Evolutionary conservation across 768 basidiomycete species (phyloP), one percentile per base, ranked within the genome.

Genomic region (Trametes punicea): DNA sequence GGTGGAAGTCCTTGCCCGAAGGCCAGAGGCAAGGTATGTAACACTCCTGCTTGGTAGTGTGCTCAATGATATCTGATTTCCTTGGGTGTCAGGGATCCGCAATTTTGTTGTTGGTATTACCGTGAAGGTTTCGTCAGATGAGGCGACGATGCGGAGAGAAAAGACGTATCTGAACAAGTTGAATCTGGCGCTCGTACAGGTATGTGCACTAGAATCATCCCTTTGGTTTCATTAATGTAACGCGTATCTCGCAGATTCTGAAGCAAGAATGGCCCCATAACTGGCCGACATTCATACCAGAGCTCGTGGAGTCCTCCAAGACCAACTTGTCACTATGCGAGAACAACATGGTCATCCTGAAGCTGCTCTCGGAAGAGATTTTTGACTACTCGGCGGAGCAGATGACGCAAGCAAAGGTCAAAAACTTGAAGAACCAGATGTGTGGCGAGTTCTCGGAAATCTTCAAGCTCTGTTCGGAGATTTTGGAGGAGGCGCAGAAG

Each of bases 251-350:
- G 18, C 67, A 99, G 94, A 97, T 99, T 58, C 77, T 99, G 62
- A 99, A 98, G 74, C 97, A 98, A 77, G 97, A 98, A 71, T 99
- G 97, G 97, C 96, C 96, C 23, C 92, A 97, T 70, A 94, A 97
- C 67, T 99, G 97, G 97, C 95, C 96, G 29, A 90, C 82, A 20
- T 98, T 98, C 77, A 97, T 98, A 65, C 85, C 90, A 10, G 95
- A 98, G 72, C 90, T 98, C 42, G 94, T 98, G 56, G 88, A 94
- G 64, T 97, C 96, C 7, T 98, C 96, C 40, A 96, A 96, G 73
- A 93, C 92, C 39, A 98, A 94, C 69, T 83, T 98, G 36, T 87
- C 91, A 2, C 82, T 98, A 27, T 98, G 97, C 80, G 97, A 99
- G 76, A 99, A 99, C 81, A 99, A 99, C 76, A 99, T 99, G 97